phyloP scores from a whole-genome alignment of 169 alveolate species.

The Cryptosporidium parvum region DNA sequence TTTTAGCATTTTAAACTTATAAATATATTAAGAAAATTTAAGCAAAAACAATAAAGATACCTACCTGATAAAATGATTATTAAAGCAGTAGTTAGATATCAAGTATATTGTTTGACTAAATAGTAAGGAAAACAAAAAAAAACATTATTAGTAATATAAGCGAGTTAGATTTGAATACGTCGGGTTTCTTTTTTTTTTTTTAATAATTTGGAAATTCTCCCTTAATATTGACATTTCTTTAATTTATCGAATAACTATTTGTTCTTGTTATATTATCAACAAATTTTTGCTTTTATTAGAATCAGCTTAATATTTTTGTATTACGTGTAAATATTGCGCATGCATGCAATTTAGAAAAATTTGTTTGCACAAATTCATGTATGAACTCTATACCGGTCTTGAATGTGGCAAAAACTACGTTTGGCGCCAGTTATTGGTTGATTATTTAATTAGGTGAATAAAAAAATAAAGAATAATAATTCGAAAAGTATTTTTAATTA shows the following conservation, averaged over 20 bases:
- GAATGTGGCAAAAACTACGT: conserved; percentile 1
- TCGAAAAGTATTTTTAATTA: not conserved
- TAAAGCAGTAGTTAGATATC: too few species aligned
- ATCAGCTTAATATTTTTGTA: not conserved
- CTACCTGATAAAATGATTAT: too few species aligned
- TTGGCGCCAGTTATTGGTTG: conserved; percentile 6
- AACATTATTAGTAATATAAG: not conserved
- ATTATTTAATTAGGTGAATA: not conserved
- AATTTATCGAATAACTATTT: too few species aligned
- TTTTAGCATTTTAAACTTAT: too few species aligned
- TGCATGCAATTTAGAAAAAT: not conserved
- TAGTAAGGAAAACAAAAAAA: too few species aligned
- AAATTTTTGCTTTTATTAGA: not conserved
- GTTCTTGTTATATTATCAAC: too few species aligned
- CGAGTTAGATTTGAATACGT: not conserved
- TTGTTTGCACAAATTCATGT: conserved; percentile 1
- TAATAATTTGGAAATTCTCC: too few species aligned
- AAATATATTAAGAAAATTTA: too few species aligned
- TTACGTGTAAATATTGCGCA: conserved; percentile 1
- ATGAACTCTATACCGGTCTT: conserved; percentile 1
- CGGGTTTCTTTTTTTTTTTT: not conserved
- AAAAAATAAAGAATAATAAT: not conserved
- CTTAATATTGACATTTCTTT: too few species aligned
- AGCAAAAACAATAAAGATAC: too few species aligned
- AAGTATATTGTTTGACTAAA: too few species aligned